Percentiles rank a stretch among this genome's conserved stretches.
Evolutionary conservation across 2,329 filamentous ascomycete species (phyloP).

Genomic region (Pseudogymnoascus sp.): DNA sequence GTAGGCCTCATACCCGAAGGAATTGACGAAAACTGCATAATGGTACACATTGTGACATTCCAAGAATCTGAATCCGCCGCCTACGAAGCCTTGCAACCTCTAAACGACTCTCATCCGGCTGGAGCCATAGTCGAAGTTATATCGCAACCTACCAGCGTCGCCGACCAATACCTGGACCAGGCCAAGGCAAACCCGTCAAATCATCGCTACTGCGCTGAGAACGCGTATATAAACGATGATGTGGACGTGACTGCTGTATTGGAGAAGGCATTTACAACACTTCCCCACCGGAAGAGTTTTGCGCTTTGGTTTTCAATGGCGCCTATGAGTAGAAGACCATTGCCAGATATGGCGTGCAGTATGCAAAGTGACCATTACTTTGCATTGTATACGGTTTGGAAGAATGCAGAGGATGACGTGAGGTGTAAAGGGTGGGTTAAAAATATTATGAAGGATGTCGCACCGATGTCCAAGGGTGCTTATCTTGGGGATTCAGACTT

Average conservation of each 20-base stretch:
- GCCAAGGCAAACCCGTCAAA: constrained; percentile 37
- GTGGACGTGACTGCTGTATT: constrained; percentile 37
- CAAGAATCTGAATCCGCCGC: constrained; percentile 30
- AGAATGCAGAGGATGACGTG: constrained; percentile 36
- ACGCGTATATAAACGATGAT: constrained; percentile 40
- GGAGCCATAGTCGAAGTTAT: constrained; percentile 32
- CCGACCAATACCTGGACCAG: constrained; percentile 36
- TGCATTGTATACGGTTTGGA: constrained; percentile 43
- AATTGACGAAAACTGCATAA: constrained; percentile 24
- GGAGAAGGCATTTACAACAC: constrained; percentile 37
- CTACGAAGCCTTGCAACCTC: constrained; percentile 27
- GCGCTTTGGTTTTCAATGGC: constrained; percentile 44
- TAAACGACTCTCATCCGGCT: constrained; percentile 32
- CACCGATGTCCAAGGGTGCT: constrained; percentile 36
- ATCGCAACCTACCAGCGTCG: constrained; percentile 33
- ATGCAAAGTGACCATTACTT: constrained; percentile 50
- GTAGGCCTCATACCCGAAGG: constrained; percentile 27
- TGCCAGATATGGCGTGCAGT: constrained; percentile 44
- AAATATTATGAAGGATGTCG: constrained; percentile 32
- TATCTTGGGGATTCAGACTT: constrained; percentile 49
- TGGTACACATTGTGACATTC: constrained; percentile 35
- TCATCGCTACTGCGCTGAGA: constrained; percentile 42
- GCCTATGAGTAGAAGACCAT: constrained; percentile 34
- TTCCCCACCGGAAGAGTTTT: constrained; percentile 37
- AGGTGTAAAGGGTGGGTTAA: constrained; percentile 37